Evolutionary conservation across 106 monocot species (phyloP), one percentile per base, ranked within the genome.

Genomic region (Vanilla planifolia): DNA sequence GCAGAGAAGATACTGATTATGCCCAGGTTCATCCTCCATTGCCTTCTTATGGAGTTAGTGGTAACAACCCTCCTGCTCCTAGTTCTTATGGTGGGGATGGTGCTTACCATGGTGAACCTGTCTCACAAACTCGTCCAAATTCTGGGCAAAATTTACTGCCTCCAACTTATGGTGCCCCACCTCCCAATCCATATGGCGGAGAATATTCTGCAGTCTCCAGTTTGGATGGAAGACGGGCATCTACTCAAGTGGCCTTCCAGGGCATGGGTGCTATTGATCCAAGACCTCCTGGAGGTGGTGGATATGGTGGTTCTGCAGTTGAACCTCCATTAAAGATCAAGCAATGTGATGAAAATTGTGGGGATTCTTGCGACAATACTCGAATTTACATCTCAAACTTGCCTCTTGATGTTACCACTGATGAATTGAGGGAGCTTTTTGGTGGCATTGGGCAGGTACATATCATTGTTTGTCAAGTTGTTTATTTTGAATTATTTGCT

Each of bases 271-370:
- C 20, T 47, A 34, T 35, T 34, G 41, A 46, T 21, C 67, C 59
- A 41, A 14, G 13, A 25, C 55, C 47, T 4, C 52, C 32, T 42
- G 20, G 77, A 68, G 77, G 74, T 43, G 77, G 75, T 67, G 76
- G 59, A 3, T 73, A 71, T 62, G 78, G 80, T 45, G 67, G 64
- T 59, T 61, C 73, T 50, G 60, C 62, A 37, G 56, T 34, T 34
- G 93, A 89, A 35, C 4, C 76, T 19, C 8, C 74, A 35, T 44
- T 39, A 2, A 73, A 72, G 55, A 62, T 95, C 52, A 95, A 95
- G 71, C 94, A 95, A 66, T 95, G 94, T 64, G 94, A 95, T 81
- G 89, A 75, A 15, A 89, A 83, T 40, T 95, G 94, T 71, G 89
- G 70, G 39, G 89, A 95, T n/a, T 65, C 68, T 40, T 95, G 94